A percentile compares a stretch with the other conserved stretches of the same genome.
Evolutionary conservation across 2,329 filamentous ascomycete genomes (phyloP).

Genomic region (Alternaria metachromatica): DNA sequence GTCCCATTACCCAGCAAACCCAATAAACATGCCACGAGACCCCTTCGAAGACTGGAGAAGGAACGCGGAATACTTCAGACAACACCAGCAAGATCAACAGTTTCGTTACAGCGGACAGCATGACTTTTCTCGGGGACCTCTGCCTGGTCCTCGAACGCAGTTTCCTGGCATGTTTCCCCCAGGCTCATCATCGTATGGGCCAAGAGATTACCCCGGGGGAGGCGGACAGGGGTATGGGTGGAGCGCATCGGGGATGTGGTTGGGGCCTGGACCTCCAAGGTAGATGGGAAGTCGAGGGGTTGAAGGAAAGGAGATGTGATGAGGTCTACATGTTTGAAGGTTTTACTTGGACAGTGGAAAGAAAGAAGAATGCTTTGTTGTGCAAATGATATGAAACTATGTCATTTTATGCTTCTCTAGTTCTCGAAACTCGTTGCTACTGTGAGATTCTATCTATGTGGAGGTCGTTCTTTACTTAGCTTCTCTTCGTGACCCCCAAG

Average conservation of each 20-base stretch:
- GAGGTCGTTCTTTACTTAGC: not conserved
- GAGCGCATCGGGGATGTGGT: not conserved
- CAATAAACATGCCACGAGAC: not conserved
- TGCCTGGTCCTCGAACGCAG: not conserved
- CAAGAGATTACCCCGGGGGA: not conserved
- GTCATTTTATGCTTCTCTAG: accelerated
- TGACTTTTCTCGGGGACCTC: not conserved
- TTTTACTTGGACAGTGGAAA: not conserved
- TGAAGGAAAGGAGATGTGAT: not conserved
- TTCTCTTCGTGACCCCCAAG: not conserved
- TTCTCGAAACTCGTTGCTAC: not conserved
- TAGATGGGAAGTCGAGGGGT: not conserved
- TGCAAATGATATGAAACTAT: not conserved
- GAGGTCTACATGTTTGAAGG: not conserved
- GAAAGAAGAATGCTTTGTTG: not conserved
- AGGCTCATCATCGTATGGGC: not conserved
- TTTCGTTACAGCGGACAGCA: not conserved
- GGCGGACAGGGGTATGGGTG: not conserved
- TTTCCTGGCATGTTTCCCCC: not conserved
- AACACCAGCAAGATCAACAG: not conserved
- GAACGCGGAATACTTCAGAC: not conserved
- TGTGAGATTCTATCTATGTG: not conserved
- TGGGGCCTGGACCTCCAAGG: not conserved
- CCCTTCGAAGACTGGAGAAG: not conserved
- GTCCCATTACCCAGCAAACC: not conserved